These are phyloP conservation scores for Citrus mangshanensis DNA, from an alignment of 345 rosid genomes.

Conservation along the genomic window DNA sequence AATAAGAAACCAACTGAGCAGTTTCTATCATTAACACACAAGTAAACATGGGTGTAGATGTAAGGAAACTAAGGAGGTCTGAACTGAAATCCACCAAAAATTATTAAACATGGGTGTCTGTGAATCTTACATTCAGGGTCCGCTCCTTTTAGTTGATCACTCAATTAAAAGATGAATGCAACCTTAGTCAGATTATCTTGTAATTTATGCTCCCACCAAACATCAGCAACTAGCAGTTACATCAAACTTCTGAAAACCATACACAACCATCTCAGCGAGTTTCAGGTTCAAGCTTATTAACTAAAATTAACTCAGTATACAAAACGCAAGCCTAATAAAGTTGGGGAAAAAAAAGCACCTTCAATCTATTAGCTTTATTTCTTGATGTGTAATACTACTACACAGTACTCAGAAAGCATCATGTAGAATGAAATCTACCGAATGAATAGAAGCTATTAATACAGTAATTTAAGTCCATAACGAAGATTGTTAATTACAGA, in stretches of 20 bases:
- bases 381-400: neutral
- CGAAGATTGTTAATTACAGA: conserved; percentile 2
- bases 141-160: neutral
- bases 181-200: neutral
- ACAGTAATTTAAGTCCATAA: neutral
- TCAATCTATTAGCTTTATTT: neutral
- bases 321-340: neutral
- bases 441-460: neutral
- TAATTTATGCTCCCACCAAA: neutral
- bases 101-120: neutral
- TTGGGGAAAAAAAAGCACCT: neutral
- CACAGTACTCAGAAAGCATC: neutral
- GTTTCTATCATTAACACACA: neutral
- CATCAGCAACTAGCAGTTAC: neutral
- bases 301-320: neutral
- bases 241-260: neutral
- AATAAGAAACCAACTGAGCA: neutral
- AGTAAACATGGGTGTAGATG: neutral
- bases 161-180: neutral
- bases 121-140: neutral
- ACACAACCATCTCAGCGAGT: neutral
- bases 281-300: neutral
- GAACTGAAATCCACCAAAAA: neutral
- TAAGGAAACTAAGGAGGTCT: neutral
- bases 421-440: neutral